These are phyloP conservation scores for Neurospora sp. DNA, from an alignment of 495 filamentous ascomycete genomes.

Conservation along the genomic window DNA sequence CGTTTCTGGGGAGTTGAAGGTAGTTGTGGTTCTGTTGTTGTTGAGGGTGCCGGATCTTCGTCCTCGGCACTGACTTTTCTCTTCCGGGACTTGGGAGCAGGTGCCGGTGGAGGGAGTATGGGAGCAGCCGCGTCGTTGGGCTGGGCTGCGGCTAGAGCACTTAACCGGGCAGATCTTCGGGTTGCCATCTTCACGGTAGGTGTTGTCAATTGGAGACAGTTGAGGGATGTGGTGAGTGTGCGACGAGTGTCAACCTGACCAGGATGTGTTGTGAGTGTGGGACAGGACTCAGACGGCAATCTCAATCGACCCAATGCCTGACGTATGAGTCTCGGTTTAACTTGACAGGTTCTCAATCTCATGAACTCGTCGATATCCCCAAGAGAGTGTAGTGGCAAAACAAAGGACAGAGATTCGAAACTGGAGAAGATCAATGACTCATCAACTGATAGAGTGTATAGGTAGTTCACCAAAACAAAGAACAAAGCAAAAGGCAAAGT, in stretches of 20 bases:
- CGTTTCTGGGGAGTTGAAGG: conserved; percentile 28
- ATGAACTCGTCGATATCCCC: not conserved
- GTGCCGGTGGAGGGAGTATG: conserved; percentile 10
- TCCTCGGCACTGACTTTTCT: conserved; percentile 22
- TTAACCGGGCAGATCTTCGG: conserved; percentile 49
- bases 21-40: conserved; percentile 3
- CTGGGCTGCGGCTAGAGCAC: conserved; percentile 26
- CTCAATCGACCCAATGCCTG: not conserved
- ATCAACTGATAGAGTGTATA: not conserved
- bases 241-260: not conserved
- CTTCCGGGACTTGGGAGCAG: conserved; percentile 19
- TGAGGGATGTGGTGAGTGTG: not conserved
- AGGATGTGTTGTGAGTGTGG: not conserved
- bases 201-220: not conserved
- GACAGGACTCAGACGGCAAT: not conserved
- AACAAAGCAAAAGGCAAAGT: not conserved
- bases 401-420: not conserved
- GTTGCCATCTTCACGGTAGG: conserved; percentile 37
- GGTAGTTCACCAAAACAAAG: not conserved
- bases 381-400: not conserved
- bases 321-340: not conserved
- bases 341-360: not conserved
- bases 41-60: not conserved
- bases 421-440: not conserved
- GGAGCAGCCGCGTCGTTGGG: conserved; percentile 5